These are phyloP conservation scores for Calonectria naviculata DNA, from an alignment of 2,329 filamentous ascomycete species.

Conservation along the genomic window DNA sequence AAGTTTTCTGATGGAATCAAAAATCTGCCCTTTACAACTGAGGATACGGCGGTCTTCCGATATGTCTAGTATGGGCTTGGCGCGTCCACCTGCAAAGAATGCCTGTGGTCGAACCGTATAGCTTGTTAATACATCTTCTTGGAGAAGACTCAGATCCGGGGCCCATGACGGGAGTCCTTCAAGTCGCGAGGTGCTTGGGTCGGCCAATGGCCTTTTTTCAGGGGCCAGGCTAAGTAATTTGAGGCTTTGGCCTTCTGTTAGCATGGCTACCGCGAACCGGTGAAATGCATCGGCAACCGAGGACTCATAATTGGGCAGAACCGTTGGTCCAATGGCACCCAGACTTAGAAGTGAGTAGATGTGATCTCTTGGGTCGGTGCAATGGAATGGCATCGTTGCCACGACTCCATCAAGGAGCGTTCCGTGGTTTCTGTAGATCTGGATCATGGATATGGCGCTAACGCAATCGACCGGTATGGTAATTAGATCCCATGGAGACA, in stretches of 20 bases:
- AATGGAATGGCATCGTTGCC: not conserved
- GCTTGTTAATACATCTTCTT: not conserved
- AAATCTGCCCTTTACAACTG: not conserved
- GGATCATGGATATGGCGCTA: not conserved
- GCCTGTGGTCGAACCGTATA: not conserved
- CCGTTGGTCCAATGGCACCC: not conserved
- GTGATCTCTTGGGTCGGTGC: constrained; percentile 4
- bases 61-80: not conserved
- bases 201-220: not conserved
- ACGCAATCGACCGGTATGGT: not conserved
- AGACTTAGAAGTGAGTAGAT: constrained; percentile 5
- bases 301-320: not conserved
- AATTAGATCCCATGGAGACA: not conserved
- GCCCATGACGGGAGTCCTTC: constrained; percentile 9
- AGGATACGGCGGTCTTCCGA: not conserved
- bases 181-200: not conserved
- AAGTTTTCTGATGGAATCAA: not conserved
- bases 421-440: not conserved
- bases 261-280: not conserved
- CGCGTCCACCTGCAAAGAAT: not conserved
- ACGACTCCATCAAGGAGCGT: not conserved
- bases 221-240: not conserved
- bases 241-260: constrained; percentile 2
- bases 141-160: not conserved
- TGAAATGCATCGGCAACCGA: not conserved